Base-by-base conservation (phyloP, 805 yeast genomes). In the Saccharomycopsis sp. region DNA sequence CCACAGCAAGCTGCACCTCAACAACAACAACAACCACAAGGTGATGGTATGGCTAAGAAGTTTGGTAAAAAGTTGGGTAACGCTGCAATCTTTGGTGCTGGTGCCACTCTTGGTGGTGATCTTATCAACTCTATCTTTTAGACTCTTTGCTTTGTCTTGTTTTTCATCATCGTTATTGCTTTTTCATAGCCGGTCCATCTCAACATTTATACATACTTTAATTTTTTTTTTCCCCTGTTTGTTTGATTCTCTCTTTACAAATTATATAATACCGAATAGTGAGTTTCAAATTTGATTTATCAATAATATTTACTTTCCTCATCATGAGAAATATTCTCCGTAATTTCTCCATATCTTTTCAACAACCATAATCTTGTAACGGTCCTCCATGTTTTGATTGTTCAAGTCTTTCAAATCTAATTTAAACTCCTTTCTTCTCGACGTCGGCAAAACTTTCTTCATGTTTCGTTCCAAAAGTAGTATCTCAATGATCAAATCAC, bases 71-170 rank as follows among this genome's bases (percentile, higher is more conserved):
- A 84, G 60, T 63, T 88, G 45, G 95, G 95, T 45, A 77, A 86
- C 51, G 94, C 96, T n/a, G 88, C 94, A 26, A 75, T 88, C 36
- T 89, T 86, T 50, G 96, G 96, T 61, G 96, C 95, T 7, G 97
- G 97, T 67, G 95, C 96, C 30, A 80, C 95, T 1, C 67, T 88
- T 41, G 97, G 97, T 55, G 71, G 84, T 34, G 86, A 82, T 53
- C 52, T 89, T 38, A 84, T 88, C 30, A 76, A 81, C 53, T 70
- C 83, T 32, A 80, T 84, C 45, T 77, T 80, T 52, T 77, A 61
- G 56, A 13, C 19, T 30, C 27, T 9, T 25, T 25, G 2, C n/a
- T n/a, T n/a, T n/a, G n/a, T n/a, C n/a, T n/a, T n/a, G n/a, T n/a
- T n/a, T n/a, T n/a, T n/a, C n/a, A n/a, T n/a, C n/a, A n/a, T n/a